These are phyloP conservation scores for Stipa capillata DNA, from an alignment of 176 grass and related monocot species.

Conservation along the genomic window DNA sequence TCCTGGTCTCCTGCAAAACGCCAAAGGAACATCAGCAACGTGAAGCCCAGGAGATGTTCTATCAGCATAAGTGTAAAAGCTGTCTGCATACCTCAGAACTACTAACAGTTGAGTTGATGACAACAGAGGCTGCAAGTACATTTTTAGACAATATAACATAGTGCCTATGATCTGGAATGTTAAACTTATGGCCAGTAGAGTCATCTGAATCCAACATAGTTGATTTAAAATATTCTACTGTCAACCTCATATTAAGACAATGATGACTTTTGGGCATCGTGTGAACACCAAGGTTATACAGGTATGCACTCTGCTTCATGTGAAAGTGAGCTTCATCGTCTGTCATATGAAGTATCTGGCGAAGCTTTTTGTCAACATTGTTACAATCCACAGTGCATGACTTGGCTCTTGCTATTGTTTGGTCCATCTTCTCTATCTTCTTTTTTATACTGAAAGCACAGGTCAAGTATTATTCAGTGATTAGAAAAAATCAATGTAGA, in stretches of 20 bases:
- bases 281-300: conserved; percentile 94
- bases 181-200: conserved; percentile 46
- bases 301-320: conserved; percentile 93
- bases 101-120: conserved; percentile 83
- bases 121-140: conserved; percentile 85
- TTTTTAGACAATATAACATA: conserved; percentile 94
- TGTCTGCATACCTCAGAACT: conserved; percentile 65
- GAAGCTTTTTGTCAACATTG: conserved; percentile 86
- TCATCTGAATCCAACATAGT: conserved; percentile 40
- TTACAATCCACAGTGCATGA: conserved; percentile 78
- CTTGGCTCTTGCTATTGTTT: conserved; percentile 61
- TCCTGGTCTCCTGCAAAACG: conserved; percentile 57
- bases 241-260: conserved; percentile 97
- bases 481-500: not conserved
- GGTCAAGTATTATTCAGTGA: not conserved
- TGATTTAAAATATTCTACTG: conserved; percentile 87
- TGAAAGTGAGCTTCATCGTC: conserved; percentile 97
- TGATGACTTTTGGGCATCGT: conserved; percentile 98
- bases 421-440: conserved; percentile 77
- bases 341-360: conserved; percentile 92
- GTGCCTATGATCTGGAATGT: conserved; percentile 57
- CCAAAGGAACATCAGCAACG: conserved; percentile 37
- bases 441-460: conserved; percentile 57
- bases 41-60: not conserved
- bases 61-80: not conserved